Evolutionary conservation across 306 rosid genomes (phyloP).

Genomic region (Rubus parviflorus): DNA sequence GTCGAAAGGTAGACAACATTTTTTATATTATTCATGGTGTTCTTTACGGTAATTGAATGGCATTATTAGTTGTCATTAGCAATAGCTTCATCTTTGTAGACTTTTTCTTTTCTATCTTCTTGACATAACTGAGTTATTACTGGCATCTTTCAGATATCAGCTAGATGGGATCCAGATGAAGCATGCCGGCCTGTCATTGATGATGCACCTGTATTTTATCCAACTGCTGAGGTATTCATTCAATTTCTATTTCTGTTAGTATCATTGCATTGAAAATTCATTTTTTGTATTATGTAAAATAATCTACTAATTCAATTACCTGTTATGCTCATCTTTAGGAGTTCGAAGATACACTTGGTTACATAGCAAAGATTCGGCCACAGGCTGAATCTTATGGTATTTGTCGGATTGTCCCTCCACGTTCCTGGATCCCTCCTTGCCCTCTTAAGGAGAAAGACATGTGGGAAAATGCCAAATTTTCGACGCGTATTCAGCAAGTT

Average conservation of each 20-base stretch:
- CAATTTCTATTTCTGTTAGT: neutral
- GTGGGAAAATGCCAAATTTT: conserved; percentile 77
- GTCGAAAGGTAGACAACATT: conserved; percentile 39
- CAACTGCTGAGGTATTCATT: conserved; percentile 64
- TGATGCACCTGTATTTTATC: conserved; percentile 89
- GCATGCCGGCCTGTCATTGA: conserved; percentile 73
- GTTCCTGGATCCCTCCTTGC: conserved; percentile 86
- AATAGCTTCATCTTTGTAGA: neutral
- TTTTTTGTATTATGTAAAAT: neutral
- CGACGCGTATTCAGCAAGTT: conserved; percentile 84
- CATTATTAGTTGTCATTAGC: neutral
- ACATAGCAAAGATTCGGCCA: conserved; percentile 79
- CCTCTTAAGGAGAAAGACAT: conserved; percentile 72
- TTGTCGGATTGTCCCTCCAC: conserved; percentile 95
- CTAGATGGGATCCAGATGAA: conserved; percentile 76
- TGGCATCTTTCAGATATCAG: conserved; percentile 54
- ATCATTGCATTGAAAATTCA: neutral
- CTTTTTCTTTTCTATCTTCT: neutral
- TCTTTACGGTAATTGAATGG: neutral
- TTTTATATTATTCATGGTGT: neutral
- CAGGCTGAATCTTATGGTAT: conserved; percentile 81
- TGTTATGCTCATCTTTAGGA: conserved; percentile 43
- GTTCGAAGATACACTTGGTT: conserved; percentile 77
- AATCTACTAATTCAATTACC: neutral
- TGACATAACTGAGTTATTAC: conserved; percentile 10